phyloP scores from a whole-genome alignment of 164 flowering plant species.

The Nymphaea thermarum region DNA sequence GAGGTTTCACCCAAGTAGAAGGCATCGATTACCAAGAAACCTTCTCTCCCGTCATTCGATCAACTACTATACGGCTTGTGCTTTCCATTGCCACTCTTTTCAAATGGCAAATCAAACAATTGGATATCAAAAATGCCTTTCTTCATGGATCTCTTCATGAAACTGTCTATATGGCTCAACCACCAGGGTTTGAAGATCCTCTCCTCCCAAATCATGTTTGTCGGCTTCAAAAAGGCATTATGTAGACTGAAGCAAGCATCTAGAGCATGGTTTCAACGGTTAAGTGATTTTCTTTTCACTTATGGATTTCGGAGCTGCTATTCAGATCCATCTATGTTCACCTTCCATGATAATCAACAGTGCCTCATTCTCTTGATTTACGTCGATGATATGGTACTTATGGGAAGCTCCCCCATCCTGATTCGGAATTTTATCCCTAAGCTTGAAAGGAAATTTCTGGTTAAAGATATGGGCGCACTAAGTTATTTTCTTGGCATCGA shows the following conservation, averaged over 20 bases:
- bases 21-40: neutral
- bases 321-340: too few relatives aligned
- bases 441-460: too few relatives aligned
- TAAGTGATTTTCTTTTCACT: too few relatives aligned
- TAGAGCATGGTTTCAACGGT: constrained; percentile 5
- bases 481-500: too few relatives aligned
- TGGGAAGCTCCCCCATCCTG: too few relatives aligned
- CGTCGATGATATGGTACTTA: too few relatives aligned
- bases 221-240: neutral
- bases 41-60: neutral
- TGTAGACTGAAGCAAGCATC: constrained; percentile 2
- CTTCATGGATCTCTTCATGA: neutral
- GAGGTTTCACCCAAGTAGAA: neutral
- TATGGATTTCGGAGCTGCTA: too few relatives aligned
- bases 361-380: too few relatives aligned
- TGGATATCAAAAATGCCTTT: neutral
- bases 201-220: neutral
- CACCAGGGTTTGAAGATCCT: neutral
- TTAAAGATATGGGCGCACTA: too few relatives aligned
- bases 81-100: neutral
- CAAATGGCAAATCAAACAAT: neutral
- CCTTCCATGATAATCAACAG: too few relatives aligned
- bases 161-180: neutral
- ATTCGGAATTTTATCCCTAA: too few relatives aligned
- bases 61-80: neutral